phyloP scores from a whole-genome alignment of 2,329 filamentous ascomycete species.

The Cordyceps tenuipes region DNA sequence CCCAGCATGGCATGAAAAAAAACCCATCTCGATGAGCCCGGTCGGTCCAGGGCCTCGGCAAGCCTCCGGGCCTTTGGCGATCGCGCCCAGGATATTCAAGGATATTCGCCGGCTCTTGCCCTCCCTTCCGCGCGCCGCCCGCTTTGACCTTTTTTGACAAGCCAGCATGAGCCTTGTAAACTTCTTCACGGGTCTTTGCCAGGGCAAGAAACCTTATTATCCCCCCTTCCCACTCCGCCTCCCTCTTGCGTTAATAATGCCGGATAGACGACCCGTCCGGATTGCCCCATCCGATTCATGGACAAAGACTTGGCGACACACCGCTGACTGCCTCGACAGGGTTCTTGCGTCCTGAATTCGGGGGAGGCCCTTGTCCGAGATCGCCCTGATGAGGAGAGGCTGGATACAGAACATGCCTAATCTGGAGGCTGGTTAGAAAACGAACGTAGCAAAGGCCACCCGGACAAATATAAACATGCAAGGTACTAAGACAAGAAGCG shows the following conservation, averaged over 20 bases:
- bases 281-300: no score
- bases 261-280: no score
- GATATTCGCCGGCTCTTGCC: background rate
- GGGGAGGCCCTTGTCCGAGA: background rate
- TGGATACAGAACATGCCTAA: no score
- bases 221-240: no score
- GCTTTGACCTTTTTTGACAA: background rate
- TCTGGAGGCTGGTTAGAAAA: no score
- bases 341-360: background rate
- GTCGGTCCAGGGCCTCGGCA: background rate
- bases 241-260: no score
- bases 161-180: background rate
- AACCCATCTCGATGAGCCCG: background rate
- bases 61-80: background rate
- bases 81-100: background rate
- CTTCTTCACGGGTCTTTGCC: no score
- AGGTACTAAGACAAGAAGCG: background rate
- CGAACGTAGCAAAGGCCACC: no score
- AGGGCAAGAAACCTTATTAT: no score
- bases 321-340: no score
- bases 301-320: background rate
- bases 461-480: background rate
- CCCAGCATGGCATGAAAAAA: no score
- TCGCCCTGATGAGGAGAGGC: background rate
- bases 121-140: background rate